These are phyloP conservation scores for Penicillium crystallinum DNA, from an alignment of 495 filamentous ascomycete species.

Conservation along the genomic window DNA sequence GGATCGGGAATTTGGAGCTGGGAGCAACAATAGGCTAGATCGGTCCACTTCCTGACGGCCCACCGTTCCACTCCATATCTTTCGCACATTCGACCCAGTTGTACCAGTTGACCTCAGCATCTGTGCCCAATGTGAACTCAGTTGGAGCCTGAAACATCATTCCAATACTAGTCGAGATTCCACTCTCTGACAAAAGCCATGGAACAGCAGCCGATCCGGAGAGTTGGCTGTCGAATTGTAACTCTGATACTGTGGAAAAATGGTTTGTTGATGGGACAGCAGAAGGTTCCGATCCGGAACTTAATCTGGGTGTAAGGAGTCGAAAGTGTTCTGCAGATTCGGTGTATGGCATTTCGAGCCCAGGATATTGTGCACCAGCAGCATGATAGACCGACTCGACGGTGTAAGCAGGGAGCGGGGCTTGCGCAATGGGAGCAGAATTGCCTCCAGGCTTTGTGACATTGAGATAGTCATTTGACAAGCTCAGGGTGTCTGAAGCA, in stretches of 20 bases:
- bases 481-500: too few species aligned
- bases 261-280: not conserved
- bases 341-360: not conserved
- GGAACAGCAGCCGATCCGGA: slow-evolving; percentile 14
- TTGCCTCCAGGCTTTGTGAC: not conserved
- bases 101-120: slow-evolving; percentile 43
- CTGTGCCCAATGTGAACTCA: slow-evolving; percentile 35
- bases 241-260: not conserved
- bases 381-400: not conserved
- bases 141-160: slow-evolving; percentile 19
- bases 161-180: not conserved
- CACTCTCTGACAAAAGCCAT: slow-evolving; percentile 32
- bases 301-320: not conserved
- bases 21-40: not conserved
- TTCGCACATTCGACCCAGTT: slow-evolving; percentile 46
- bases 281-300: not conserved
- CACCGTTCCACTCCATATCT: not conserved
- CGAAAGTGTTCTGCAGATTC: too few species aligned
- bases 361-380: not conserved
- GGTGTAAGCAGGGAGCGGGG: not conserved
- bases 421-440: not conserved
- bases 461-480: not conserved
- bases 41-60: not conserved
- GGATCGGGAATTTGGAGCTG: too few species aligned
- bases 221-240: not conserved